Base-by-base conservation (phyloP, 2,329 filamentous ascomycete genomes). In the Colletotrichum kahawae region DNA sequence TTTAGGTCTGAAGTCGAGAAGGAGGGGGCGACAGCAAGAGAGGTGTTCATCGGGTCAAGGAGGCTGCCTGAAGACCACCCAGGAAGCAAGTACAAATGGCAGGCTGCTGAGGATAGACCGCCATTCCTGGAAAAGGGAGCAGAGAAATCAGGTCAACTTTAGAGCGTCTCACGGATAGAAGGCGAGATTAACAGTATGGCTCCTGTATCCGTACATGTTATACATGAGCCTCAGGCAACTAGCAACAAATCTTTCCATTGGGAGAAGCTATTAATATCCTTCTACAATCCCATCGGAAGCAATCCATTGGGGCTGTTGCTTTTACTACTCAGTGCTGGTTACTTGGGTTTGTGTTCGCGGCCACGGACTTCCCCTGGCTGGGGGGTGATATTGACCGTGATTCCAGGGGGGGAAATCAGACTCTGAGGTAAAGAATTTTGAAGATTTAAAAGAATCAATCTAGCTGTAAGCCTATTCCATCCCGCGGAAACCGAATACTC, bases 31-130 rank as follows among this genome's bases (percentile, higher is more conserved):
- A 77, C 76, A 12, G 74, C 74, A 27, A 76, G 74, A 63, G 76
- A 77, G n/a, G 76, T 77, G 6, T 77, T 77, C 8, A 71, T 77
- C 34, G 70, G 74, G 7, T 74, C 76, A 5, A 77, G 63, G 27
- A 67, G 70, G 43, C 31, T 77, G 13, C 70, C 74, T 12, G 70
- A 77, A 29, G 76, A 77, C n/a, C 74, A 77, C 6, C 60, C 60
- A 1, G 76, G 74, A 18, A 77, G 76, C 27, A 67, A 27, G 18
- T 77, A 71, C 48, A 77, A 74, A 38, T 77, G 74, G 74, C 60
- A 62, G 34, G 62, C 70, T 62, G 74, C 74, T 14, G 69, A 77
- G 14, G n/a, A 67, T 2, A 24, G n/a, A 21, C 54, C 66, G 2
- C 14, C 51, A 3, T 48, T 59, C 3, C 18, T 60, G 13, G 24